Evolutionary conservation across 495 filamentous ascomycete species (phyloP), one percentile per base, ranked within the genome.

Genomic region (Hypoxylon fragiforme): DNA sequence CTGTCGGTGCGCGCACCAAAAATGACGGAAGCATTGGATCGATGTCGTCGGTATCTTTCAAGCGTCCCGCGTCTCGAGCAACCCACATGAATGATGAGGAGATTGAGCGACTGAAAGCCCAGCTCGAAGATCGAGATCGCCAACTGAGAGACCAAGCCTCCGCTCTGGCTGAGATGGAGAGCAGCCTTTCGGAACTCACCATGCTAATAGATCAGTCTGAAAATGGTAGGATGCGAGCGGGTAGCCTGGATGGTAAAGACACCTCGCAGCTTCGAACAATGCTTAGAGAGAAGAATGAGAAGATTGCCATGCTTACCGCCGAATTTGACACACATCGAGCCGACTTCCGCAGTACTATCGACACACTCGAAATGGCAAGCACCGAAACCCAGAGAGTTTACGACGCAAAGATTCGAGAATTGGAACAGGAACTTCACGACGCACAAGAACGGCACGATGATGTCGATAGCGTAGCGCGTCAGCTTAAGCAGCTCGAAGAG

Each of bases 331-430:
- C 86, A 8, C 94, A 99, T 66, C 83, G 94, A 24, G 94, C 92
- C 7, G 94, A 99, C 68, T 99, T 99, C 69, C 77, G 94, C 50
- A 95, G 88, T 66, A 99, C 94, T 13, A 90, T 99, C 40, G 94
- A 99, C 73, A 95, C 92, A 1, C 77, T 99, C 30, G 94, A 99
- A 72, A 84, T 96, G 73, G 95, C 94, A 6, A 95, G 91, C 60
- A 90, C 91, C 0, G 94, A 99, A 71, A 99, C 94, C 5, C 92
- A 97, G 70, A 81, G 94, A n/a, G 92, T 97, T 5, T 97, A 99
- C 62, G 95, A 97, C 67, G 89, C 90, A 65, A 84, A 85, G 57
- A 85, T 97, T 6, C 88, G 92, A 59, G 91, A 96, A 63, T 74
- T 99, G n/a, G 77, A 91, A 74, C 80, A 88, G 53, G 89, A 97